Evolutionary conservation across 148 eudicot species (phyloP), one percentile per base, ranked within the genome.

Genomic region (Silene latifolia): DNA sequence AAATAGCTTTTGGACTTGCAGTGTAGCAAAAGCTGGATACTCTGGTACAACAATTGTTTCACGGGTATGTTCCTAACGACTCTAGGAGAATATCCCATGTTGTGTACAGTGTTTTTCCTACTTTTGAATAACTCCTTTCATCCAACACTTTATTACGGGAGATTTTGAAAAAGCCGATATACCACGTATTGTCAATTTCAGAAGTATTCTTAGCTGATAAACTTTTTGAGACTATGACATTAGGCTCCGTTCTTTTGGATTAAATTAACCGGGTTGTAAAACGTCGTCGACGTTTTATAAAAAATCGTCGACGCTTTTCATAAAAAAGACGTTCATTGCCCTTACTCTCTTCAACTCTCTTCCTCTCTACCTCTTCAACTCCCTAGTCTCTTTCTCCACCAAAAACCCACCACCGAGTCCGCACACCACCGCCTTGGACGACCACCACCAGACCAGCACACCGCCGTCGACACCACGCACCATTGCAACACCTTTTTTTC

Each of bases 1-100:
- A 35, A 84, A 85, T 79, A 88, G 91, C 87, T 94, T 81, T 79
- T 94, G 97, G 97, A 87, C 96, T 7, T 94, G 98, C 77, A 94
- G 98, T 76, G 76, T 82, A 75, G 80, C 96, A 8, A 94, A 94
- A 78, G 89, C 87, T 61, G 98, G 97, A 65, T 94, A 94, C 78
- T 88, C 98, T 82, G 98, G 98, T 67, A 92, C 97, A 9, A 84
- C n/a, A 72, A 84, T 94, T 77, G 84, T 94, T 72, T 94, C 98
- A 67, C 86, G 97, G 95, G 98, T 94, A 86, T 71, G 82, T 69
- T 71, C 67, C 48, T 39, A 46, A 32, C 27, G 19, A 20, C 18
- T 19, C 14, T 54, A 39, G 42, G 25, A 23, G 54, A 21, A 0
- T 44, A 8, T 18, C 21, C 15, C 24, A 54, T 27, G 27, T 65